These are phyloP conservation scores for Podaxis sp. DNA, from an alignment of 768 basidiomycete species.

Conservation along the genomic window DNA sequence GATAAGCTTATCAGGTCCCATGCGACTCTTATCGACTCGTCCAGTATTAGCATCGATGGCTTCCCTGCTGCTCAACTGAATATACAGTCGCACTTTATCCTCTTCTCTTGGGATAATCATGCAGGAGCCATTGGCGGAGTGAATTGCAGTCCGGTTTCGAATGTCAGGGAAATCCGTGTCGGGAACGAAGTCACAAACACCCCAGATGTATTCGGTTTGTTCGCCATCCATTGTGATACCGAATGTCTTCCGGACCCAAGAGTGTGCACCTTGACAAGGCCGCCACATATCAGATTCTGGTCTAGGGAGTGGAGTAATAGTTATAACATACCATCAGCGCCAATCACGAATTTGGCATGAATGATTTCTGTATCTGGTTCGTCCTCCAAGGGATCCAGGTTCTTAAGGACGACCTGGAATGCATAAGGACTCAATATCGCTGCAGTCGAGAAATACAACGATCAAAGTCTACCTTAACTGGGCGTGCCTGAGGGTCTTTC, in stretches of 20 bases:
- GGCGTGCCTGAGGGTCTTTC: constrained; percentile 37
- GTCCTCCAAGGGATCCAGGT: constrained; percentile 34
- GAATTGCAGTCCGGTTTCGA: constrained; percentile 62
- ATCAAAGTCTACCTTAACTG: constrained; percentile 33
- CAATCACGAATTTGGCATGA: constrained; percentile 72
- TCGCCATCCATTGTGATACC: constrained; percentile 77
- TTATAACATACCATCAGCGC: constrained; percentile 59
- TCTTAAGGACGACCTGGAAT: constrained; percentile 44
- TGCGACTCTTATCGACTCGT: constrained; percentile 52
- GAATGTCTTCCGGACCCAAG: constrained; percentile 74
- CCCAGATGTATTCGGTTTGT: constrained; percentile 79
- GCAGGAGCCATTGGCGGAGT: constrained; percentile 66
- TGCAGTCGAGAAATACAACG: neutral
- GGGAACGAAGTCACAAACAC: constrained; percentile 70
- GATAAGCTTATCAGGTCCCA: constrained; percentile 52
- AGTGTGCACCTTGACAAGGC: constrained; percentile 61
- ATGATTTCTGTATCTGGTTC: constrained; percentile 52
- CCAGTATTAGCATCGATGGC: constrained; percentile 44
- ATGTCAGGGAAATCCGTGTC: constrained; percentile 81
- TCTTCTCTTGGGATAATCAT: constrained; percentile 76
- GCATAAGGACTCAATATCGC: neutral
- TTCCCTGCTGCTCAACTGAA: constrained; percentile 58
- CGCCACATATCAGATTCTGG: neutral
- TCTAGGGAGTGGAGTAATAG: neutral
- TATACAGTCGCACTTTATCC: constrained; percentile 68